phyloP scores from a whole-genome alignment of 768 basidiomycete genomes.

The Exsudoporus frostii region DNA sequence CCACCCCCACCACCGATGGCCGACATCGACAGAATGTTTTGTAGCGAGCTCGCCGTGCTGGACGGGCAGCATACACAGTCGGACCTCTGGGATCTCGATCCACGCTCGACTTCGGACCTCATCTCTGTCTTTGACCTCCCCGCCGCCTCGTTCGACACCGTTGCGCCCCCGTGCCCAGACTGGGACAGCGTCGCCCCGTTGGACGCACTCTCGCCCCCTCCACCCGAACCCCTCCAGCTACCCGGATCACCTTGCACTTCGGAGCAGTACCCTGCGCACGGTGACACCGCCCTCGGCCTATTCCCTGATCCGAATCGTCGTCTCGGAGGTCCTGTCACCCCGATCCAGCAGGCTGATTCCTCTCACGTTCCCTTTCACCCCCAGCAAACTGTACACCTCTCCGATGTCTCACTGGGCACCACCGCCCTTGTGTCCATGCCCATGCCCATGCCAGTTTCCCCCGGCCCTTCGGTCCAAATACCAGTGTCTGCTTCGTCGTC shows the following conservation, averaged over 20 bases:
- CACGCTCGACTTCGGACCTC: neutral
- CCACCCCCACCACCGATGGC: slow-evolving; percentile 10
- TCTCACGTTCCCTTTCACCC: neutral
- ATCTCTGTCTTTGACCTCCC: neutral
- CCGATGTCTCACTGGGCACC: slow-evolving; percentile 17
- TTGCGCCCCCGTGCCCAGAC: neutral
- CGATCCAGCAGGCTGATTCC: neutral
- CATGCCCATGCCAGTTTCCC: neutral
- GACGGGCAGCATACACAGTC: slow-evolving; percentile 4
- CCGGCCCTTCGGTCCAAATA: neutral
- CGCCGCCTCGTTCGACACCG: neutral
- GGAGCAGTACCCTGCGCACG: neutral
- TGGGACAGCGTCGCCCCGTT: neutral
- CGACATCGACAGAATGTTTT: slow-evolving; percentile 25
- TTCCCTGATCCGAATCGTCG: slow-evolving; percentile 8
- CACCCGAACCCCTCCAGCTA: neutral
- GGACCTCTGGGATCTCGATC: slow-evolving; percentile 6
- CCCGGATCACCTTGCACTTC: neutral
- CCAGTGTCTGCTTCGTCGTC: neutral
- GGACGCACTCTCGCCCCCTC: neutral
- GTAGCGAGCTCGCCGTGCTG: slow-evolving; percentile 16
- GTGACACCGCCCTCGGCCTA: slow-evolving; percentile 2
- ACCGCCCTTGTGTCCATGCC: neutral
- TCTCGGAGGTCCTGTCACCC: neutral
- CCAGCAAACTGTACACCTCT: slow-evolving; percentile 22